Base-by-base conservation (phyloP, 2,329 filamentous ascomycete species). In the Dryadomyces sulphureus region DNA sequence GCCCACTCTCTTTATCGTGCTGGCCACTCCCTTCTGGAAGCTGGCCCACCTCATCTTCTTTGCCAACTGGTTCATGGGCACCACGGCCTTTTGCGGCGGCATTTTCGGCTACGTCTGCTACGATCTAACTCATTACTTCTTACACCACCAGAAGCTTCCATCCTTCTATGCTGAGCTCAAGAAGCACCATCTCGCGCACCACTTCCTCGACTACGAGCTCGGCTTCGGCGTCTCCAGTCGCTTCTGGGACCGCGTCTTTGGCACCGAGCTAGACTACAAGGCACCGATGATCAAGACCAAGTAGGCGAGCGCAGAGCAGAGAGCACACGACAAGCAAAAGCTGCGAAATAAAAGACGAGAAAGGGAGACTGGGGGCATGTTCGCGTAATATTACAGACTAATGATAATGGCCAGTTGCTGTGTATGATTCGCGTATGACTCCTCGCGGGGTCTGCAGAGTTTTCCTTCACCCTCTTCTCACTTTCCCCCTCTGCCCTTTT, bases 141-240 rank as follows among this genome's bases (percentile, higher is more conserved):
- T 98, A 35, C 92, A 98, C 63, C 92, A 98, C 68, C 78, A 84
- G 66, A 93, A 87, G 56, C 77, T 98, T 3, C 92, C 92, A 16
- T 67, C 80, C 2, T 94, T 87, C 74, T 96, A 93, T 68, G 85
- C 84, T 65, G 72, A 79, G 53, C 76, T 96, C 56, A 98, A 98
- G 79, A 96, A 94, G 65, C 94, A 95, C 60, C 92, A 98, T 60
- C 79, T 98, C 25, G 79, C 88, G 61, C 92, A 98, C 62, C 92
- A 98, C 67, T 98, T 95, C 64, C 86, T 92, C 50, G 92, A 98
- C 62, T 98, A 93, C 61, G 84, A 98, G 64, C 90, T 94, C 54
- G 92, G 92, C 45, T 98, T 96, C 56, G 92, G 92, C 47, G 90
- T 98, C 44, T 95, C 90, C 27, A 95, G 84, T 70, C 79, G 81